Percentiles rank a stretch among this genome's conserved stretches.
Evolutionary conservation across 306 rosid genomes (phyloP).

Genomic region (Trifolium fragiferum): DNA sequence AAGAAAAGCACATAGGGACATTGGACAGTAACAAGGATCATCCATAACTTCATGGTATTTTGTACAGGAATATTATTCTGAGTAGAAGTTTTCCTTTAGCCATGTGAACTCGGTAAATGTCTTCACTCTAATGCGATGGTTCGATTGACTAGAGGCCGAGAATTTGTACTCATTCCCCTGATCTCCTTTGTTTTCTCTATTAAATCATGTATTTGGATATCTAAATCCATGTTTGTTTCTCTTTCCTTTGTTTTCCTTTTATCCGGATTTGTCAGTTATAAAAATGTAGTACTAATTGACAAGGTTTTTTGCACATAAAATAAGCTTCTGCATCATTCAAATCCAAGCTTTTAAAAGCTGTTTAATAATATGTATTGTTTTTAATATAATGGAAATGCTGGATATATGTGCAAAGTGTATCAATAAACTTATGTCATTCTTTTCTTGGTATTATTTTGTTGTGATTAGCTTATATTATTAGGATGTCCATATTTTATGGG

Average conservation of each 20-base stretch:
- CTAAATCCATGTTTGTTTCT: neutral
- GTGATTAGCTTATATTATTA: no score
- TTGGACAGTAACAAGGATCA: constrained; percentile 52
- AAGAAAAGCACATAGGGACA: constrained; percentile 51
- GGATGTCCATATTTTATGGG: no score
- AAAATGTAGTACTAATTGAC: constrained; percentile 7
- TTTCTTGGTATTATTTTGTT: no score
- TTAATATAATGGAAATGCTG: neutral
- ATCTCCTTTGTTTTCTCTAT: neutral
- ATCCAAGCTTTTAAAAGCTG: constrained; percentile 19
- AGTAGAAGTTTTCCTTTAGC: constrained; percentile 37
- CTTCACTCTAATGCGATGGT: constrained; percentile 32
- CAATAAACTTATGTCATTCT: no score
- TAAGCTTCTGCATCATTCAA: constrained; percentile 11
- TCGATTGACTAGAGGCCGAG: constrained; percentile 34
- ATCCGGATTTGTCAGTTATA: neutral
- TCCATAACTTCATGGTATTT: constrained; percentile 45
- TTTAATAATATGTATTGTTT: neutral
- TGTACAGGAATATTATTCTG: constrained; percentile 43
- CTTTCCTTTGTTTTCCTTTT: neutral
- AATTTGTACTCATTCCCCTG: neutral
- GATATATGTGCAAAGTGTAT: neutral
- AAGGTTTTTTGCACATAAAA: constrained; percentile 26
- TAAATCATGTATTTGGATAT: constrained; percentile 2
- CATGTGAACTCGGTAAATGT: constrained; percentile 5